These are phyloP conservation scores for Chloris gayana DNA, from an alignment of 176 grass and related monocot species.

Conservation along the genomic window DNA sequence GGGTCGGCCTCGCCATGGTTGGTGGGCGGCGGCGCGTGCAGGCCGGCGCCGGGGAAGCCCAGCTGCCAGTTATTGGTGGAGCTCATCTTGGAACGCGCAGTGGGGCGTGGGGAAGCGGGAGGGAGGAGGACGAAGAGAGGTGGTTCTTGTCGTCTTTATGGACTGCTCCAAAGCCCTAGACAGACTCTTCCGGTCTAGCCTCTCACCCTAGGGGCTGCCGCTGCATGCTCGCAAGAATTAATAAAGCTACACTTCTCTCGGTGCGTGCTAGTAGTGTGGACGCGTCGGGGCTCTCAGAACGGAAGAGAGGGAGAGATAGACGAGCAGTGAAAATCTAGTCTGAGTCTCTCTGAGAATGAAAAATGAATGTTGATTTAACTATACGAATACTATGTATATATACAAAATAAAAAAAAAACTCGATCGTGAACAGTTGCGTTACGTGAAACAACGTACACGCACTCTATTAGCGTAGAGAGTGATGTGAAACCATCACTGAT, in stretches of 20 bases:
- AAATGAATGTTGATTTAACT: too few relatives aligned
- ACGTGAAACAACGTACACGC: too few relatives aligned
- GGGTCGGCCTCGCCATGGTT: slow-evolving; percentile 1
- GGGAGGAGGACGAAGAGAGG: slow-evolving; percentile 3
- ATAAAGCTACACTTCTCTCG: background rate
- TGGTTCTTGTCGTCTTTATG: slow-evolving; percentile 28
- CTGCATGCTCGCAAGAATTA: background rate
- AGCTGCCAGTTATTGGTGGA: slow-evolving; percentile 63
- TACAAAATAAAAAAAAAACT: too few relatives aligned
- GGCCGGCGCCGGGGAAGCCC: slow-evolving; percentile 31
- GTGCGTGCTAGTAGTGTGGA: too few relatives aligned
- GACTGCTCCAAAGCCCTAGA: slow-evolving; percentile 42
- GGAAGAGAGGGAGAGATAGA: background rate
- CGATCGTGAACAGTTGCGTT: too few relatives aligned
- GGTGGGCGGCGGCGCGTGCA: background rate
- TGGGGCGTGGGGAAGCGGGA: slow-evolving; percentile 25
- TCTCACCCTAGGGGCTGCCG: background rate
- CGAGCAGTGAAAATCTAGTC: background rate
- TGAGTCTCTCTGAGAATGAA: too few relatives aligned
- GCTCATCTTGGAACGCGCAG: slow-evolving; percentile 37
- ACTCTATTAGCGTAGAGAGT: too few relatives aligned
- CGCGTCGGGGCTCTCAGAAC: background rate
- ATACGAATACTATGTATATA: too few relatives aligned
- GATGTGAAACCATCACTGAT: too few relatives aligned
- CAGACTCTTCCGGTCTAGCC: slow-evolving; percentile 34